Base-by-base conservation (phyloP, 1,284 basidiomycete species). In the Stereum hirsutum region DNA sequence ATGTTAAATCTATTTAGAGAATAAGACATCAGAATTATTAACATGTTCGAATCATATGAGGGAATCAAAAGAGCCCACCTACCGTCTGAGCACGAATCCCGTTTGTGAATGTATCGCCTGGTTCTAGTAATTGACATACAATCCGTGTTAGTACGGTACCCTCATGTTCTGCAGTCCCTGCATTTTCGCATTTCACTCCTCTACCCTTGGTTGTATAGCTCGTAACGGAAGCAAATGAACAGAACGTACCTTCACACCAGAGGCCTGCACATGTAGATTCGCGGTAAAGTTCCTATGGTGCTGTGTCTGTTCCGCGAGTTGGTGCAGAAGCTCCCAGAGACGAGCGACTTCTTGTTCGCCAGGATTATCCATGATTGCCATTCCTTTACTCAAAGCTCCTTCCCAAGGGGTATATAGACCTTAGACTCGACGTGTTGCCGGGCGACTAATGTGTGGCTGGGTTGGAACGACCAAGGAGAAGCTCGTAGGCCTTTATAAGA, bases 31-130 rank as follows among this genome's bases (percentile, higher is more conserved):
- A n/a, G n/a, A n/a, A n/a, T n/a, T n/a, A n/a, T n/a, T n/a, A n/a
- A n/a, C n/a, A n/a, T n/a, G n/a, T n/a, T n/a, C n/a, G n/a, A n/a
- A n/a, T n/a, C n/a, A n/a, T n/a, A n/a, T n/a, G n/a, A n/a, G n/a
- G n/a, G n/a, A n/a, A n/a, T n/a, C n/a, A n/a, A n/a, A n/a, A 17
- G 34, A 33, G 37, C 25, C 38, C 28, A 65, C 75, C 33, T 51
- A 83, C 68, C 92, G 77, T 46, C 94, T 76, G 30, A 99, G 65
- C 6, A 96, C 91, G 61, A 94, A 99, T 1, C 95, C 95, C 1
- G 90, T 91, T 54, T 86, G 79, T 21, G 79, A 72, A 57, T 85
- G 79, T 14, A 78, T 59, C 4, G 80, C 76, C 58, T 83, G 79
- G 54, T 30, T 36, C 19, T 43, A 17, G 49, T 11, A n/a, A n/a